phyloP scores from a whole-genome alignment of 2,329 filamentous ascomycete genomes.

The Aspergillus aculeatus region DNA sequence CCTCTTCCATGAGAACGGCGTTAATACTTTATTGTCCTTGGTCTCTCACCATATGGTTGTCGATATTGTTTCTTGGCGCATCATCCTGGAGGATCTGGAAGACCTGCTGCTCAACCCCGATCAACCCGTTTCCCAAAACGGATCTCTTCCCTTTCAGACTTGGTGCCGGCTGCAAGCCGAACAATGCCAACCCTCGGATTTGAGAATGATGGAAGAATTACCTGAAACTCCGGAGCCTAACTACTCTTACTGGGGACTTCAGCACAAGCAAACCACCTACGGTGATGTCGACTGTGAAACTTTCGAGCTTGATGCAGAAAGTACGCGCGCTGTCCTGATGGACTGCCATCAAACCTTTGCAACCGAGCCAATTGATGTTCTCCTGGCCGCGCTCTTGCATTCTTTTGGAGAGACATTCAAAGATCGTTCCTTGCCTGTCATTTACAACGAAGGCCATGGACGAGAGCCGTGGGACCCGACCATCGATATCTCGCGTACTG shows the following conservation, averaged over 20 bases:
- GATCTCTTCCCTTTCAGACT: constrained; percentile 38
- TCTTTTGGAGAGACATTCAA: constrained; percentile 47
- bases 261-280: constrained; percentile 31
- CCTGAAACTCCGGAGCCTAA: constrained; percentile 31
- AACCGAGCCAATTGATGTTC: constrained; percentile 39
- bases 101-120: constrained; percentile 34
- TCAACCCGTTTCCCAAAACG: constrained; percentile 19
- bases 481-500: constrained; percentile 50
- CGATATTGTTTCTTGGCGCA: constrained; percentile 43
- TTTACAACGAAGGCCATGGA: constrained; percentile 52
- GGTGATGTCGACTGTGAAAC: constrained; percentile 36
- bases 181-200: constrained; percentile 18
- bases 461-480: constrained; percentile 47
- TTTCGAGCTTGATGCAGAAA: constrained; percentile 33
- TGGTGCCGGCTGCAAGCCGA: constrained; percentile 38
- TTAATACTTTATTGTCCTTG: constrained; percentile 32
- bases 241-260: constrained; percentile 37
- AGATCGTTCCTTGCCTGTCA: constrained; percentile 40
- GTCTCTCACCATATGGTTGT: constrained; percentile 41
- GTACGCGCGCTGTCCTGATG: constrained; percentile 29
- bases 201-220: constrained; percentile 15
- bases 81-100: constrained; percentile 41
- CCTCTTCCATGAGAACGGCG: constrained; percentile 38
- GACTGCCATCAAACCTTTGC: constrained; percentile 33
- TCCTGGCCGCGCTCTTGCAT: constrained; percentile 40